These are phyloP conservation scores for Alternaria alternata DNA, from an alignment of 2,329 filamentous ascomycete species.

Conservation along the genomic window DNA sequence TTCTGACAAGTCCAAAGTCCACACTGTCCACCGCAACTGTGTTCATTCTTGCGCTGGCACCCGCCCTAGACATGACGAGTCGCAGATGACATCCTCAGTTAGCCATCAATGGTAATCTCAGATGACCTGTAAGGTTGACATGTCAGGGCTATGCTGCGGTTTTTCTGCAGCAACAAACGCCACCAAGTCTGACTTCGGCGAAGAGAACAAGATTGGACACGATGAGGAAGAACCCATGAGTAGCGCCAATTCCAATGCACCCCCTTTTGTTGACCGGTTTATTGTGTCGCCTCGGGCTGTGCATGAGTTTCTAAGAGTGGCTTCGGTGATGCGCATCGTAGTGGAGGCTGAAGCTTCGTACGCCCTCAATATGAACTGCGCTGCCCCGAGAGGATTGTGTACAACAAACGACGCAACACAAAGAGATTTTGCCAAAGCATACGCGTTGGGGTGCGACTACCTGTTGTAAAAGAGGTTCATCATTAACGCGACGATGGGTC, in stretches of 20 bases:
- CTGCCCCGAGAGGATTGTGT: conserved; percentile 8
- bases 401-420: conserved; percentile 7
- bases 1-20: not conserved
- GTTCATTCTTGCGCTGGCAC: not conserved
- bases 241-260: conserved; percentile 3
- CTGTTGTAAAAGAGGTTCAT: not conserved
- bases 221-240: conserved; percentile 2
- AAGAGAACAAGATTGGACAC: conserved; percentile 1
- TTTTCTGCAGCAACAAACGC: conserved; percentile 8
- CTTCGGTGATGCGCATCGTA: not conserved
- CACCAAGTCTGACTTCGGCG: conserved; percentile 18
- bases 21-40: not conserved
- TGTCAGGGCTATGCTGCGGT: conserved; percentile 9
- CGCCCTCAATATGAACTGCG: conserved; percentile 22
- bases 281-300: conserved; percentile 13
- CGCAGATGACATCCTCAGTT: not conserved
- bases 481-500: conserved; percentile 28
- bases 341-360: conserved; percentile 31
- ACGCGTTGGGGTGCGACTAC: not conserved
- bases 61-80: not conserved
- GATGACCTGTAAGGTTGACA: not conserved
- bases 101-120: conserved; percentile 5
- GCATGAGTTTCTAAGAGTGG: conserved; percentile 4
- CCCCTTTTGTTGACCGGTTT: conserved; percentile 26
- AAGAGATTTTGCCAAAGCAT: not conserved